Conservation (phyloP, 192 early-diverging fungal genomes). For the Obelidium mucronatum region DNA sequence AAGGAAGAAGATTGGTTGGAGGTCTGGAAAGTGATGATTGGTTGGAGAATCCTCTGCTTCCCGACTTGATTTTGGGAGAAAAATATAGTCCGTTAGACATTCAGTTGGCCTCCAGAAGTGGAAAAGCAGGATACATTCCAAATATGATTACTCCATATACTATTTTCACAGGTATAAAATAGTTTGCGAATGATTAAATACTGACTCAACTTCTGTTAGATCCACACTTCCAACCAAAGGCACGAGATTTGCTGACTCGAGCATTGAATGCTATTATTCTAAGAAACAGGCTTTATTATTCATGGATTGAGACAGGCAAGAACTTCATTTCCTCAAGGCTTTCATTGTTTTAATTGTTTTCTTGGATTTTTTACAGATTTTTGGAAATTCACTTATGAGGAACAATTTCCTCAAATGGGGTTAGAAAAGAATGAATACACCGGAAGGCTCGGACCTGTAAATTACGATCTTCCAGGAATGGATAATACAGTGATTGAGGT, state of each 20-base stretch:
- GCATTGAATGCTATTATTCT: conserved; percentile 49
- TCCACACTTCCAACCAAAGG: conserved; percentile 46
- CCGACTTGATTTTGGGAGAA: conserved; percentile 55
- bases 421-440: conserved; percentile 50
- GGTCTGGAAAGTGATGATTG: conserved; percentile 50
- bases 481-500: conserved; percentile 57
- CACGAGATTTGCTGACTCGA: conserved; percentile 37
- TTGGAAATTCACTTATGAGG: conserved; percentile 50
- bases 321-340: conserved; percentile 10
- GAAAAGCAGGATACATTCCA: conserved; percentile 33
- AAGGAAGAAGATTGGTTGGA: conserved; percentile 41
- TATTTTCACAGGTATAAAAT: no score
- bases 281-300: conserved; percentile 38
- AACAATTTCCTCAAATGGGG: conserved; percentile 54
- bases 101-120: conserved; percentile 3
- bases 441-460: conserved; percentile 48
- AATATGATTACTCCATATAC: conserved; percentile 42
- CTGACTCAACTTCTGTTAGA: no score
- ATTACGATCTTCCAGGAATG: conserved; percentile 59
- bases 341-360: neutral
- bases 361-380: conserved; percentile 32
- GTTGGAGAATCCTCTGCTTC: conserved; percentile 58
- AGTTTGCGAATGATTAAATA: no score
- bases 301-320: conserved; percentile 53
- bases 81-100: conserved; percentile 52